phyloP scores from a whole-genome alignment of 176 grass and related monocot genomes.

The Thalia dealbata region DNA sequence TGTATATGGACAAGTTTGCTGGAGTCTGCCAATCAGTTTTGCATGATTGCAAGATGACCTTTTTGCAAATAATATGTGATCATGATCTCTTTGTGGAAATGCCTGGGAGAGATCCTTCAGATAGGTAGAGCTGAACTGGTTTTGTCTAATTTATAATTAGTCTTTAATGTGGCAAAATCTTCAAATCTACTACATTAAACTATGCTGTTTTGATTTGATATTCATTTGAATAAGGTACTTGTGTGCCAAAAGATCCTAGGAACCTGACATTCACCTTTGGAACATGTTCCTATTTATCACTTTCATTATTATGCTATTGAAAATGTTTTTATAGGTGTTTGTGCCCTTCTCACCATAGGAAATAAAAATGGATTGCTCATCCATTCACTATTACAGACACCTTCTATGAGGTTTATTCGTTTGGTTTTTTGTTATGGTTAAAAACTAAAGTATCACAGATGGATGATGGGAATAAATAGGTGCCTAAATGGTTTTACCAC shows the following conservation, averaged over 20 bases:
- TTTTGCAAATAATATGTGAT: conserved; percentile 97
- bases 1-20: conserved; percentile 99
- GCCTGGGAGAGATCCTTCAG: conserved; percentile 96
- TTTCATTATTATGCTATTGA: not conserved
- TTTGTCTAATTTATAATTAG: conserved; percentile 3
- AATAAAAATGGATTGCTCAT: not conserved
- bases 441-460: too few species aligned
- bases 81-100: conserved; percentile 99
- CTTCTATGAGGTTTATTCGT: too few species aligned
- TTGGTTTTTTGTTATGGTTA: too few species aligned
- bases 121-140: conserved; percentile 42
- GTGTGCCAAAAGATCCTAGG: not conserved
- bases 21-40: conserved; percentile 95
- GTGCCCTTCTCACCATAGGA: not conserved
- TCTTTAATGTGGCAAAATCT: conserved; percentile 3
- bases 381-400: too few species aligned
- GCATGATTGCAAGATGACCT: conserved; percentile 96
- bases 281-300: not conserved
- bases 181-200: not conserved
- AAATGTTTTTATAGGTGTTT: not conserved
- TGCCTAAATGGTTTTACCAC: not conserved
- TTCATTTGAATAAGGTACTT: too few species aligned
- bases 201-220: not conserved
- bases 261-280: not conserved
- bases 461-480: too few species aligned